phyloP scores from a whole-genome alignment of 306 rosid species.

The Malus fusca region DNA sequence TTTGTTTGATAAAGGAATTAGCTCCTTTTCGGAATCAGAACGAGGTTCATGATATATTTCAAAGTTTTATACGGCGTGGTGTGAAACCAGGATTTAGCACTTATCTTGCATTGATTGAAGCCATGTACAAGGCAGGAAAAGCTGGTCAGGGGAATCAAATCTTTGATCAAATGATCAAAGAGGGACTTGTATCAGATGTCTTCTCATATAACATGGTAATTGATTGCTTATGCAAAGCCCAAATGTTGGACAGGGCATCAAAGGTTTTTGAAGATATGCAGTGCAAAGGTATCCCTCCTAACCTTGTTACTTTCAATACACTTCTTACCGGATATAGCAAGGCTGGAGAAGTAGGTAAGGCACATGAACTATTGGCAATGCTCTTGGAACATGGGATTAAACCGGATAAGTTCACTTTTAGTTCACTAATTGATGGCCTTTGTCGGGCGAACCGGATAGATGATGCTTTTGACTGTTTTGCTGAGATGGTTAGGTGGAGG shows the following conservation, averaged over 20 bases:
- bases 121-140: slow-evolving; percentile 38
- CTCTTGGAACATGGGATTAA: slow-evolving; percentile 49
- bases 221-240: slow-evolving; percentile 59
- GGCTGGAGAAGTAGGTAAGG: slow-evolving; percentile 41
- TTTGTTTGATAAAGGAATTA: slow-evolving; percentile 57
- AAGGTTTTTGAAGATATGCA: slow-evolving; percentile 49
- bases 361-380: slow-evolving; percentile 49
- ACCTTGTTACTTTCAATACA: slow-evolving; percentile 75
- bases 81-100: slow-evolving; percentile 46
- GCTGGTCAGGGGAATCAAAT: slow-evolving; percentile 45
- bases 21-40: slow-evolving; percentile 23
- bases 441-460: slow-evolving; percentile 45
- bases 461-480: slow-evolving; percentile 67
- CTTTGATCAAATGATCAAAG: slow-evolving; percentile 37
- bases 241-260: slow-evolving; percentile 51
- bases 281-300: slow-evolving; percentile 50
- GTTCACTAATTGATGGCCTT: slow-evolving; percentile 70
- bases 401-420: slow-evolving; percentile 74
- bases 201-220: slow-evolving; percentile 66
- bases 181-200: slow-evolving; percentile 48
- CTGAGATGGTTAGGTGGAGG: slow-evolving; percentile 77
- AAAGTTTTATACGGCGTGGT: slow-evolving; percentile 37
- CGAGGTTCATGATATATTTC: slow-evolving; percentile 43
- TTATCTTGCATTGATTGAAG: slow-evolving; percentile 57
- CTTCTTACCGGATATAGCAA: slow-evolving; percentile 69